A percentile compares a stretch with the other conserved stretches of the same genome.
Conservation (phyloP, 176 grass and related monocot genomes). For the Miscanthus lutarioriparius region DNA sequence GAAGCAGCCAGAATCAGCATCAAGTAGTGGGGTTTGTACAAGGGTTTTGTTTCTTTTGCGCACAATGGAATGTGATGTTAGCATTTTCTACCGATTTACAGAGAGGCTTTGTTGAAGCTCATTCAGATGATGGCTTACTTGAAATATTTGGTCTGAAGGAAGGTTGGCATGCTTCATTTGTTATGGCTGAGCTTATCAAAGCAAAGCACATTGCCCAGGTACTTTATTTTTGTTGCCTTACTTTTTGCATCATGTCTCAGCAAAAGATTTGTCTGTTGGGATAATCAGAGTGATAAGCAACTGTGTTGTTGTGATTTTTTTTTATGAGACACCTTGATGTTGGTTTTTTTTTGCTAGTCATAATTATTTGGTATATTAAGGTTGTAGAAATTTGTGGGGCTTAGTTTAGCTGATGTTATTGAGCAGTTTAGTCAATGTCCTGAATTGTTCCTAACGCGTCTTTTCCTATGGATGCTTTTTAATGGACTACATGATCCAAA, state of each 20-base stretch:
- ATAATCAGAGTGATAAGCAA: slow-evolving; percentile 5
- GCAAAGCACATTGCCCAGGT: slow-evolving; percentile 97
- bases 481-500: not conserved
- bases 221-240: not conserved
- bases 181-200: slow-evolving; percentile 93
- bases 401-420: not conserved
- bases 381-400: not conserved
- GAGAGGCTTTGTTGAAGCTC: slow-evolving; percentile 88
- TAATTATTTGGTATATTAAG: not conserved
- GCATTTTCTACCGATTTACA: slow-evolving; percentile 37
- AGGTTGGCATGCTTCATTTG: slow-evolving; percentile 98
- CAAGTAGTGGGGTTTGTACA: not conserved
- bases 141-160: slow-evolving; percentile 99
- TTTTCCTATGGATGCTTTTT: not conserved
- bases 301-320: not conserved
- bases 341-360: not conserved
- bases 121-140: slow-evolving; percentile 85
- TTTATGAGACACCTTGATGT: not conserved
- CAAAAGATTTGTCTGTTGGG: not conserved
- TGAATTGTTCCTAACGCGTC: not conserved
- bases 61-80: not conserved
- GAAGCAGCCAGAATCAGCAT: not conserved
- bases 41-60: slow-evolving; percentile 7
- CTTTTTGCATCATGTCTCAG: not conserved
- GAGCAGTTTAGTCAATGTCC: not conserved